Evolutionary conservation across 2,329 filamentous ascomycete genomes (phyloP).

Genomic region (Phoma sp.): DNA sequence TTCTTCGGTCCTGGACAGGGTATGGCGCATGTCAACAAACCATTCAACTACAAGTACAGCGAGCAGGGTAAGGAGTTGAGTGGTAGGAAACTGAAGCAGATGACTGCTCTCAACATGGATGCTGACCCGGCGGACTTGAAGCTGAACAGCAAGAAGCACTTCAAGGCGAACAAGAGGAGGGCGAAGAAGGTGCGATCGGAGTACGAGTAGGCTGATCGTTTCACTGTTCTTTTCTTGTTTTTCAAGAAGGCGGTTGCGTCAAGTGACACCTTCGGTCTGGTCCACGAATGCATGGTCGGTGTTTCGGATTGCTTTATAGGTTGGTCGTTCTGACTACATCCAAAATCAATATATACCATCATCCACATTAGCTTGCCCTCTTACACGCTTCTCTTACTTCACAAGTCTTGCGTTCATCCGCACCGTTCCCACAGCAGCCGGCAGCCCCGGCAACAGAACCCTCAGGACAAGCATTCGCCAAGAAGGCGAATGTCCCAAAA

Average conservation of each 20-base stretch:
- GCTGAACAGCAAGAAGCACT: conserved; percentile 87
- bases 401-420: background rate
- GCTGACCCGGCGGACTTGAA: conserved; percentile 80
- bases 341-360: conserved; percentile 1
- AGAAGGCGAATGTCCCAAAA: background rate
- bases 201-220: conserved; percentile 38
- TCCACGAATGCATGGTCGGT: conserved; percentile 13
- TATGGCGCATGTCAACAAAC: conserved; percentile 71
- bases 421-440: background rate
- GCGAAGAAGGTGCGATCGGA: conserved; percentile 59
- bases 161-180: conserved; percentile 75
- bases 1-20: conserved; percentile 78
- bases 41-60: conserved; percentile 89
- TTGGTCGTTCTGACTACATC: background rate
- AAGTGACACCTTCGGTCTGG: background rate
- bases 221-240: background rate
- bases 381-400: background rate
- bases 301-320: conserved; percentile 5
- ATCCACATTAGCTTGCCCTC: background rate
- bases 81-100: conserved; percentile 80
- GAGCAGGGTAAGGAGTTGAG: conserved; percentile 84
- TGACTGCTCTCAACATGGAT: conserved; percentile 84
- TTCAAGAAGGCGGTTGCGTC: background rate
- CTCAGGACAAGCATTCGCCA: conserved; percentile 6
- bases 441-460: background rate